Evolutionary conservation across 768 basidiomycete species (phyloP), one percentile per base, ranked within the genome.

Genomic region (Heimioporus sp.): DNA sequence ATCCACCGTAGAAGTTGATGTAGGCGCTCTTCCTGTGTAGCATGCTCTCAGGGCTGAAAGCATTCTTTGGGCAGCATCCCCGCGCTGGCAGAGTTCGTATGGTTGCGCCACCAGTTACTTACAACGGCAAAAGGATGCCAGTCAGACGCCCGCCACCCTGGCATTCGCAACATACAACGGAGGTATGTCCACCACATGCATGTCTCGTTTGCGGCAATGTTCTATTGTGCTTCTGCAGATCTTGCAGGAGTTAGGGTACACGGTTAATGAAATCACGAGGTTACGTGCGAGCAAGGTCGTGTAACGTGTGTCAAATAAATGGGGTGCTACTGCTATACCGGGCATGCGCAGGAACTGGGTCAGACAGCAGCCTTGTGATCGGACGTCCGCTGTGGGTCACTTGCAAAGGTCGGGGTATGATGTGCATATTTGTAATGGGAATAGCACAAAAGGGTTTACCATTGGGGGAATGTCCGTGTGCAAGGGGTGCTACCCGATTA

Each of bases 101-200:
- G 57, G 87, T 91, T 20, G 85, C 85, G 2, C 88, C 92, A 17
- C 82, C 92, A 0, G 90, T 92, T 28, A 76, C 80, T 12, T 93
- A 92, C 72, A 87, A 92, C 60, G 91, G 91, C 16, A 72, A 77
- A 67, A 82, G 83, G 60, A 90, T 91, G 83, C 77, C 80, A 30
- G 79, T 92, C 38, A 77, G 73, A 44, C 77, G 81, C 51, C 80
- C 90, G n/a, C 91, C 92, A 11, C 92, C 92, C n/a, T 92, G 84
- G 78, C 75, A 91, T 20, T 90, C 89, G 47, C 82, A 93, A 59
- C 92, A 93, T 68, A 93, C 91, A 13, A 73, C 72, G 4, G 87
- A 92, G 81, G 87, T 86, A 64, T 40, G 70, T 55, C 34, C 11
- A 13, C 40, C 37, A 54, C 56, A 39, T 46, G 51, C 45, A 39